Percentiles rank a stretch among this genome's conserved stretches.
Evolutionary conservation across 495 filamentous ascomycete species (phyloP).

Genomic region (Aspergillus kassunensis): DNA sequence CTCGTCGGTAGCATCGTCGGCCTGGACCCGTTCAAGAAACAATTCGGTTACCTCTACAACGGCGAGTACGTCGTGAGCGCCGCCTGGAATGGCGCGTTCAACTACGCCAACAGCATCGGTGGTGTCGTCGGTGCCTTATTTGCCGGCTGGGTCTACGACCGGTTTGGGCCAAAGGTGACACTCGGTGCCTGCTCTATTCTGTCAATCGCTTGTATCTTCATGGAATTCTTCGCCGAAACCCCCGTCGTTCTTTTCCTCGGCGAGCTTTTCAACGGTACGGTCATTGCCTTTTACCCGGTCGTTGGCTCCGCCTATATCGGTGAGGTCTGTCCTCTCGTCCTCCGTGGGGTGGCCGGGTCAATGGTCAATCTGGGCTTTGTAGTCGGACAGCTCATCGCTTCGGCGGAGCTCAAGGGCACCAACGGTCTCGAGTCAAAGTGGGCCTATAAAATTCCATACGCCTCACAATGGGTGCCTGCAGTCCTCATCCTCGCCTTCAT

Average conservation of each 20-base stretch:
- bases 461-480: background rate
- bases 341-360: background rate
- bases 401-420: background rate
- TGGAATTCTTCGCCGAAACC: conserved; percentile 4
- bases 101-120: conserved; percentile 1
- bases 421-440: background rate
- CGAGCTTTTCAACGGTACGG: background rate
- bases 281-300: conserved; percentile 3
- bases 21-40: background rate
- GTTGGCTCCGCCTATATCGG: background rate
- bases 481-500: background rate
- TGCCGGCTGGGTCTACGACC: background rate
- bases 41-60: background rate
- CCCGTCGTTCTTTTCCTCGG: conserved; percentile 5
- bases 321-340: background rate
- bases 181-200: background rate
- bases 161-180: background rate
- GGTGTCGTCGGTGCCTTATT: background rate
- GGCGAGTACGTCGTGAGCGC: background rate
- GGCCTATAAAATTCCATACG: background rate
- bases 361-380: background rate
- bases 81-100: conserved; percentile 1
- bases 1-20: conserved; percentile 3
- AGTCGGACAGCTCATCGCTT: background rate
- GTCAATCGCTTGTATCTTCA: conserved; percentile 2